Conservation (phyloP, 2,329 filamentous ascomycete genomes). For the Herpotrichia juniperi region DNA sequence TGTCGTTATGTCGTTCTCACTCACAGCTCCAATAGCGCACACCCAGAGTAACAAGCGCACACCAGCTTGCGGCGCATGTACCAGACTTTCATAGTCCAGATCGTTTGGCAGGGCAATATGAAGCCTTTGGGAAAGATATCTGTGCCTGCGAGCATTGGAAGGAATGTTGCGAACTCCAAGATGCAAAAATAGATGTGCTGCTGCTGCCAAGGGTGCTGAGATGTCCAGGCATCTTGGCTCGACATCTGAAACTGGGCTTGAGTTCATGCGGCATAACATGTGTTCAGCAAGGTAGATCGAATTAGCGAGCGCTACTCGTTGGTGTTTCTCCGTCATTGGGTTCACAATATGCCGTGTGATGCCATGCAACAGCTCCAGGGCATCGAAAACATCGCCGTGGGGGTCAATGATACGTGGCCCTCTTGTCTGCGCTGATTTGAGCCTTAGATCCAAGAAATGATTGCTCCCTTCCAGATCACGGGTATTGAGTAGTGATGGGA, state of each 20-base stretch:
- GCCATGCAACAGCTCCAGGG: background rate
- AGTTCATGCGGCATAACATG: background rate
- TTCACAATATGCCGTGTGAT: background rate
- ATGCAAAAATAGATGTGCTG: constrained; percentile 5
- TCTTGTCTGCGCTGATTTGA: background rate
- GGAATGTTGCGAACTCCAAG: constrained; percentile 1
- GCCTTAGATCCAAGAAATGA: background rate
- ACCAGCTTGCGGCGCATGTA: background rate
- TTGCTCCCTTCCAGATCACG: background rate
- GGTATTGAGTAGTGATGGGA: background rate
- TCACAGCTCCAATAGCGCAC: background rate
- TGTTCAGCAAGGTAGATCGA: constrained; percentile 5
- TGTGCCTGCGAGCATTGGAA: background rate
- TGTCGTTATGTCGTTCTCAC: background rate
- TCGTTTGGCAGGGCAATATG: background rate
- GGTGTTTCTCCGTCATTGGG: background rate
- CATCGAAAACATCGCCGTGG: background rate
- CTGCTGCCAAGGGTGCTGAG: constrained; percentile 1
- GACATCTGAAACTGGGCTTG: background rate
- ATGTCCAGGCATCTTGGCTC: background rate
- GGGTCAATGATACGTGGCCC: background rate
- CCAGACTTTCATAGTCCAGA: background rate
- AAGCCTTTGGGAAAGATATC: background rate
- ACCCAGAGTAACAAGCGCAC: background rate
- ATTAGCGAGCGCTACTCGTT: background rate